Percentiles rank a stretch among this genome's conserved stretches.
Conservation (phyloP, 768 basidiomycete genomes). For the Auricularia cornea region DNA sequence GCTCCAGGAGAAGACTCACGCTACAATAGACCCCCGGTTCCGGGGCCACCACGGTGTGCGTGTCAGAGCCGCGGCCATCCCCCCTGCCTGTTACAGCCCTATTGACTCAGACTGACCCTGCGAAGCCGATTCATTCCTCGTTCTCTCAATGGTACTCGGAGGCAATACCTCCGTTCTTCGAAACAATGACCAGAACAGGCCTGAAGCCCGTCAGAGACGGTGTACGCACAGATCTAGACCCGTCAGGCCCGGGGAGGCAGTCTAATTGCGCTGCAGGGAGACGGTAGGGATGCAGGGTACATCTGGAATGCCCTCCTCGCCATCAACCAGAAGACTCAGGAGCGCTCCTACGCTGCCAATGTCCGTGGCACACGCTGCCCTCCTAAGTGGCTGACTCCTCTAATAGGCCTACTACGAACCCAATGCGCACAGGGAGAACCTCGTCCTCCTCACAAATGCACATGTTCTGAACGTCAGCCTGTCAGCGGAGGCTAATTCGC, state of each 20-base stretch:
- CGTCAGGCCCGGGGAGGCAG: too few species aligned
- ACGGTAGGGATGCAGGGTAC: not conserved
- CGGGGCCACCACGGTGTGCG: not conserved
- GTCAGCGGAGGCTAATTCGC: not conserved
- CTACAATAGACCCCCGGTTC: not conserved
- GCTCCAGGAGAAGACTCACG: not conserved
- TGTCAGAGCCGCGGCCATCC: too few species aligned
- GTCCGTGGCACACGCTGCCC: too few species aligned
- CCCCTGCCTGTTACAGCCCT: too few species aligned
- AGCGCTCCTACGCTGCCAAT: not conserved
- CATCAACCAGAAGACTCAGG: not conserved
- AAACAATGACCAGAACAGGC: not conserved
- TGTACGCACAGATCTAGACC: too few species aligned
- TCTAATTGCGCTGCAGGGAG: too few species aligned
- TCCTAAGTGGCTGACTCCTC: too few species aligned
- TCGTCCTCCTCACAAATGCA: conserved; percentile 17
- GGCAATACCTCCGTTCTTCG: not conserved
- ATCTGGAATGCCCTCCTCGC: not conserved
- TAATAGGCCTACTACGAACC: conserved; percentile 4
- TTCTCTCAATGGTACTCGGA: not conserved
- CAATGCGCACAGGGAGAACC: conserved; percentile 10
- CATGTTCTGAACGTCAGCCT: conserved; percentile 1
- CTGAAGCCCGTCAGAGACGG: too few species aligned
- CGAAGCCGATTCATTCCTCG: not conserved
- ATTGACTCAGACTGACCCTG: too few species aligned